Percentiles rank a stretch among this genome's conserved stretches.
Conservation (phyloP, 2,329 filamentous ascomycete species). For the Claviceps sorghi region DNA sequence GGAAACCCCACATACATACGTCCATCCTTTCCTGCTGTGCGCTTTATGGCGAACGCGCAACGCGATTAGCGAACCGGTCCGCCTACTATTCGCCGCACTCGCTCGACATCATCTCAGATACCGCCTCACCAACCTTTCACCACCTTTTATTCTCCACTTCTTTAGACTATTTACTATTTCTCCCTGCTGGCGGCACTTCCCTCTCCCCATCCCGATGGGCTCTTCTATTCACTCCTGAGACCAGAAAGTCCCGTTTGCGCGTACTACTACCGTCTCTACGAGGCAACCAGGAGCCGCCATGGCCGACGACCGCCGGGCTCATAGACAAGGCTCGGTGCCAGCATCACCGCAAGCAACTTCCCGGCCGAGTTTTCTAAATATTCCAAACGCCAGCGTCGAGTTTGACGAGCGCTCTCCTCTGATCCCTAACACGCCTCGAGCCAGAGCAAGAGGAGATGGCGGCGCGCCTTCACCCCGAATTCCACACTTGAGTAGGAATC, state of each 20-base stretch:
- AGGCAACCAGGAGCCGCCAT: conserved; percentile 10
- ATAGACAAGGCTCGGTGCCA: conserved; percentile 16
- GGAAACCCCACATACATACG: not conserved
- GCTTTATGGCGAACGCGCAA: not conserved
- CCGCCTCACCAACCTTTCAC: not conserved
- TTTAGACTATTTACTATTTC: no score
- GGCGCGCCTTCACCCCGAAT: conserved; percentile 14
- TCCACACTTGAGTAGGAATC: conserved; percentile 21
- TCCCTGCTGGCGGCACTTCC: not conserved
- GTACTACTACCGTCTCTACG: not conserved
- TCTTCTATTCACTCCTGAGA: not conserved
- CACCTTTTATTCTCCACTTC: not conserved
- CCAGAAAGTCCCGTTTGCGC: not conserved
- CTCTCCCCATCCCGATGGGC: not conserved
- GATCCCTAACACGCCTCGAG: conserved; percentile 25
- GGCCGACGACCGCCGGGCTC: conserved; percentile 17
- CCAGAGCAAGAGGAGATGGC: conserved; percentile 27
- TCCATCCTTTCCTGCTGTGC: not conserved
- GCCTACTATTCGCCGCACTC: not conserved
- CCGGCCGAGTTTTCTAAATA: conserved; percentile 13
- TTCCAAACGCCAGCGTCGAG: conserved; percentile 16
- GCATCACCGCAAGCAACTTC: conserved; percentile 19
- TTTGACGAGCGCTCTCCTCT: conserved; percentile 29
- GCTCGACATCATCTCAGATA: not conserved
- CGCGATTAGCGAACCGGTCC: not conserved